phyloP scores from a whole-genome alignment of 345 rosid species.

The Gossypium longicalyx region DNA sequence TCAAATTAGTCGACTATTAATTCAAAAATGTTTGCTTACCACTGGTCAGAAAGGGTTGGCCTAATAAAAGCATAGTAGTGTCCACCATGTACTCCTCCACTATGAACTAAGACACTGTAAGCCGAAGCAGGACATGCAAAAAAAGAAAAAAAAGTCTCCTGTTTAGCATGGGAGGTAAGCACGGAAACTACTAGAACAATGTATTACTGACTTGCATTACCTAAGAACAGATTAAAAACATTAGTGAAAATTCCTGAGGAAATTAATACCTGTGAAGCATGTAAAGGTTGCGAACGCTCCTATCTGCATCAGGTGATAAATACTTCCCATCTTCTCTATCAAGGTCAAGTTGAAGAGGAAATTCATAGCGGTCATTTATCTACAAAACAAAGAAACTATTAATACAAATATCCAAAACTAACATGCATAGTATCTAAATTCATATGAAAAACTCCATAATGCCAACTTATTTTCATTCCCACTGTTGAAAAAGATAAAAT shows the following conservation, averaged over 20 bases:
- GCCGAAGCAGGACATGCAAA: slow-evolving; percentile 13
- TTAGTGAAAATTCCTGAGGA: not conserved
- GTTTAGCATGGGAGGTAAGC: not conserved
- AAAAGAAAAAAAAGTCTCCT: not conserved
- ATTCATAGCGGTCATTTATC: slow-evolving; percentile 67
- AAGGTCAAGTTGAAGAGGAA: slow-evolving; percentile 62
- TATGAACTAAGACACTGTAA: slow-evolving; percentile 89
- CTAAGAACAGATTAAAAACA: not conserved
- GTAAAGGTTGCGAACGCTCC: slow-evolving; percentile 54
- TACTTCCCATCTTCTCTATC: slow-evolving; percentile 58
- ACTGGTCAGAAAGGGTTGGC: slow-evolving; percentile 88
- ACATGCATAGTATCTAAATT: not conserved
- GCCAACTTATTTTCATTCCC: slow-evolving; percentile 1
- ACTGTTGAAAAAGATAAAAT: not conserved
- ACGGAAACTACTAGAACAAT: not conserved
- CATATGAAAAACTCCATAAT: not conserved
- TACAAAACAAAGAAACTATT: slow-evolving; percentile 17
- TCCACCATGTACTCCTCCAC: slow-evolving; percentile 98
- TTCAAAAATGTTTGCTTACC: slow-evolving; percentile 39
- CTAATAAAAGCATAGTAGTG: slow-evolving; percentile 95
- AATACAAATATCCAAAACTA: not conserved
- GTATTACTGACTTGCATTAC: not conserved
- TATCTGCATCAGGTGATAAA: slow-evolving; percentile 57
- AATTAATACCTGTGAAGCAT: slow-evolving; percentile 51
- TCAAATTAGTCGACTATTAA: not conserved